These are phyloP conservation scores for Fimicolochytrium jonesii DNA, from an alignment of 192 early-diverging fungal genomes.

Conservation along the genomic window DNA sequence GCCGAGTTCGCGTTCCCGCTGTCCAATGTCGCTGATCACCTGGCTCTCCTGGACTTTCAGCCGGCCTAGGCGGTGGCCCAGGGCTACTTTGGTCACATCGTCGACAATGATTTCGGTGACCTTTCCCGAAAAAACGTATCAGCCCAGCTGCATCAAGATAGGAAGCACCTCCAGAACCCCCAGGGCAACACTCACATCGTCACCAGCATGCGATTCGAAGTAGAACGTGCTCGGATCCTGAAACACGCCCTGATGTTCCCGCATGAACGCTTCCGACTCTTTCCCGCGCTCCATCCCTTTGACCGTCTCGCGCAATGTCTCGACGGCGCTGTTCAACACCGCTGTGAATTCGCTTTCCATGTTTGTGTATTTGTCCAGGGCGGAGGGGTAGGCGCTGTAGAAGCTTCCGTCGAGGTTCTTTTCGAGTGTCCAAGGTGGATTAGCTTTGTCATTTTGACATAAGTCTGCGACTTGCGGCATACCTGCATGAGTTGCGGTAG, in stretches of 20 bases:
- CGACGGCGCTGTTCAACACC: conserved; percentile 14
- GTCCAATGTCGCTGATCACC: conserved; percentile 11
- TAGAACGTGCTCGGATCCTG: conserved; percentile 20
- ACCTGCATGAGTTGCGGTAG: conserved; percentile 38
- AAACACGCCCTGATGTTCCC: conserved; percentile 31
- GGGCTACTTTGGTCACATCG: conserved; percentile 38
- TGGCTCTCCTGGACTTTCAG: conserved; percentile 28
- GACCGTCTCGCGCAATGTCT: conserved; percentile 2
- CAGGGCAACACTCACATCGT: conserved; percentile 33
- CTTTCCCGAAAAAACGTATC: too few relatives aligned
- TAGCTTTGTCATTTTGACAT: too few relatives aligned
- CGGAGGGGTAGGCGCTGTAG: conserved; percentile 15
- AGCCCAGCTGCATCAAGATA: conserved; percentile 1
- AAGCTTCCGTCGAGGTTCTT: conserved; percentile 46
- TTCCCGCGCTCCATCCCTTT: conserved; percentile 20
- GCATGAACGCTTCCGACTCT: conserved; percentile 32
- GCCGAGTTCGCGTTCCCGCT: conserved; percentile 33
- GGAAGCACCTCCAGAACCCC: too few relatives aligned
- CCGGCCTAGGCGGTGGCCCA: conserved; percentile 39
- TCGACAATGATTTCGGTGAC: conserved; percentile 39
- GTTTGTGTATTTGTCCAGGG: conserved; percentile 26
- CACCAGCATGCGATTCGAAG: conserved; percentile 30
- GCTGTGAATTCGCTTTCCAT: conserved; percentile 24
- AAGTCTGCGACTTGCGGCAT: too few relatives aligned
- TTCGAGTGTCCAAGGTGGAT: background rate